Percentiles rank a stretch among this genome's conserved stretches.
Evolutionary conservation across 1,284 basidiomycete species (phyloP).

Genomic region (Agaricales sp.): DNA sequence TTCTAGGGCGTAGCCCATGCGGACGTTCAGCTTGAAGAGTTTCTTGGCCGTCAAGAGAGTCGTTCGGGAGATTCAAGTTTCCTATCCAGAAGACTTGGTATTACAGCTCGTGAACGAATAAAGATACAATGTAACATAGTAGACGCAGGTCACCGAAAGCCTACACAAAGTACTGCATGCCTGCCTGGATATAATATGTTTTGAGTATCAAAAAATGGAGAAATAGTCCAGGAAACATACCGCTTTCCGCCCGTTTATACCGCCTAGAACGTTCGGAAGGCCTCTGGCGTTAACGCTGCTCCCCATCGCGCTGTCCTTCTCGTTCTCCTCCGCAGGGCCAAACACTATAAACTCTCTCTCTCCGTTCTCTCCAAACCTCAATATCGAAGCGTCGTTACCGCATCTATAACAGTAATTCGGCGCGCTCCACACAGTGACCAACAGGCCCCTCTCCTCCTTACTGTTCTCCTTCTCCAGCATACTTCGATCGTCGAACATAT

Average conservation of each 20-base stretch:
- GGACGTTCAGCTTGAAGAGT: too few relatives aligned
- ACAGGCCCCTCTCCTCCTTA: slow-evolving; percentile 14
- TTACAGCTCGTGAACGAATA: too few relatives aligned
- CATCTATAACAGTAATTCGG: slow-evolving; percentile 91
- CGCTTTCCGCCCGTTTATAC: not conserved
- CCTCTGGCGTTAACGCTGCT: not conserved
- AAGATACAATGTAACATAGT: too few relatives aligned
- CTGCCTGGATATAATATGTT: not conserved
- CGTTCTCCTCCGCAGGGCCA: slow-evolving; percentile 79
- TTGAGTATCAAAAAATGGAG: not conserved
- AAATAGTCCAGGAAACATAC: not conserved
- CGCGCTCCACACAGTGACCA: slow-evolving; percentile 97
- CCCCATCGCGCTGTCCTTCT: slow-evolving; percentile 62
- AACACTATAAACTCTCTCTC: slow-evolving; percentile 68
- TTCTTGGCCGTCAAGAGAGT: too few relatives aligned
- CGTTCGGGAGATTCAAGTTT: too few relatives aligned
- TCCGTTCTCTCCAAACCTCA: slow-evolving; percentile 61
- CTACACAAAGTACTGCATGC: not conserved
- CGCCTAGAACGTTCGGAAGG: not conserved
- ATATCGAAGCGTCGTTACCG: slow-evolving; percentile 72
- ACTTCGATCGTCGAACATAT: slow-evolving; percentile 84
- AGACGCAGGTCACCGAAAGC: too few relatives aligned
- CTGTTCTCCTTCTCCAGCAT: not conserved
- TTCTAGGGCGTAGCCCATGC: too few relatives aligned
- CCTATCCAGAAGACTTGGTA: too few relatives aligned